Base-by-base conservation (phyloP, 1,284 basidiomycete species). In the Apiotrichum montevideense region DNA sequence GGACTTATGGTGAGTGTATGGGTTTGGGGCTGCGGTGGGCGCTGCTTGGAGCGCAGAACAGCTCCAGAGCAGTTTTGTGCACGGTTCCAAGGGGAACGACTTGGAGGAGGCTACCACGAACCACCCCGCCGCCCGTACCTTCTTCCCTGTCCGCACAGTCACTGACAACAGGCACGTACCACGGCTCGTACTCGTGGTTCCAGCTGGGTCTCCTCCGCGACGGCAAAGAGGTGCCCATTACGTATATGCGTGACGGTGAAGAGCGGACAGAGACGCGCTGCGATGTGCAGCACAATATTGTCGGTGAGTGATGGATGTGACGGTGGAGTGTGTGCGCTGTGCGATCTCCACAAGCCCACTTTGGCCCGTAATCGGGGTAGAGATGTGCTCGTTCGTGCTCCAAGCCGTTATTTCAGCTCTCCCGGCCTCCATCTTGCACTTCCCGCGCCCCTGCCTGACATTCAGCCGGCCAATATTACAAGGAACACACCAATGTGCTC, bases 391-490 rank as follows among this genome's bases (percentile, higher is more conserved):
- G 37, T 9, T 9, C 13, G 37, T 39, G 21, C 21, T 21, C 21
- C 21, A 21, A 21, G 21, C 21, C 21, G 21, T 21, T 21, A 21
- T 21, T 21, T 21, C 37, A 39, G 9, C 48, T 32, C 52, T 14
- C 14, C 39, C 21, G 7, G 33, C 11, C 34, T 45, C 7, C 7
- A 6, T 8, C 43, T 29, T 45, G 21, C 43, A 29, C 43, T 29
- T 45, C 7, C 43, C 41, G 41, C 10, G 21, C 43, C 43, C 8
- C n/a, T 6, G 43, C 7, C 47, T 49, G 6, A 49, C 47, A 4
- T 8, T 2, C 52, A 70, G 71, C 73, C 37, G 73, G 73, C 2
- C 71, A 72, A 50, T 71, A 71, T 50, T 65, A 59, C 61, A 71
- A 72, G 56, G 35, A 52, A 1, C 71, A 75, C 57, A 14, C 29